Percentiles rank a stretch among this genome's conserved stretches.
Evolutionary conservation across 1,139 yeast genomes (phyloP).

Genomic region (Pichia sp.): DNA sequence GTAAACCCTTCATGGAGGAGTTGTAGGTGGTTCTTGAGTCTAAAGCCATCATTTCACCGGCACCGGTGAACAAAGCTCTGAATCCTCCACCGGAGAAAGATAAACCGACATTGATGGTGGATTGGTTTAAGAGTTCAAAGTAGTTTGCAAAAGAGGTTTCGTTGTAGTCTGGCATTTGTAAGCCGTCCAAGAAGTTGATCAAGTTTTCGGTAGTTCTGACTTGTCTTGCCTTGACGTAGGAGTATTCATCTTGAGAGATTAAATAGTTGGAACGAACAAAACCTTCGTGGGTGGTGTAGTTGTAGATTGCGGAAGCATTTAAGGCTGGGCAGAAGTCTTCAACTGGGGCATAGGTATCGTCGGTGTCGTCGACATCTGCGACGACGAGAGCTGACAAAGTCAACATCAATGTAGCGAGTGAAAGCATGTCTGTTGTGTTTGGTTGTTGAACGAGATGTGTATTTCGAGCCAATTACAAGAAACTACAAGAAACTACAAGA

Average conservation of each 20-base stretch:
- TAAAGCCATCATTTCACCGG: slow-evolving; percentile 78
- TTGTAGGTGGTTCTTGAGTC: slow-evolving; percentile 70
- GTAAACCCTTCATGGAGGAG: slow-evolving; percentile 70
- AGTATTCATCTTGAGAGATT: slow-evolving; percentile 39
- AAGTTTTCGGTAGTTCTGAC: slow-evolving; percentile 52
- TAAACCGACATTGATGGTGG: too few relatives aligned
- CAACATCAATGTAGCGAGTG: slow-evolving; percentile 4
- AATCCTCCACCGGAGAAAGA: slow-evolving; percentile 94
- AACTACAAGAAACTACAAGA: too few relatives aligned
- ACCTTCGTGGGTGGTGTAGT: slow-evolving; percentile 27
- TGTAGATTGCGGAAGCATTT: slow-evolving; percentile 21
- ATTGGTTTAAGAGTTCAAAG: too few relatives aligned
- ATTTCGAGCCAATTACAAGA: too few relatives aligned
- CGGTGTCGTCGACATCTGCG: slow-evolving; percentile 1
- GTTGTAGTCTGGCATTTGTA: slow-evolving; percentile 54
- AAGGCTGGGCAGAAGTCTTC: slow-evolving; percentile 53
- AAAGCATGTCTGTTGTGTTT: background rate
- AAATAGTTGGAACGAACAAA: slow-evolving; percentile 35
- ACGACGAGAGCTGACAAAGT: slow-evolving; percentile 4
- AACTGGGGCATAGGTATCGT: slow-evolving; percentile 64
- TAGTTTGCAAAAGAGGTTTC: slow-evolving; percentile 25
- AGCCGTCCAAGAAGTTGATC: slow-evolving; percentile 50
- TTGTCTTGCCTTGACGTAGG: slow-evolving; percentile 50
- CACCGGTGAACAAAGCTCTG: slow-evolving; percentile 89
- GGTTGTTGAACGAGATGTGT: too few relatives aligned